Evolutionary conservation across 495 filamentous ascomycete genomes (phyloP), one percentile per base, ranked within the genome.

Genomic region (Lasiosphaeris hirsuta): DNA sequence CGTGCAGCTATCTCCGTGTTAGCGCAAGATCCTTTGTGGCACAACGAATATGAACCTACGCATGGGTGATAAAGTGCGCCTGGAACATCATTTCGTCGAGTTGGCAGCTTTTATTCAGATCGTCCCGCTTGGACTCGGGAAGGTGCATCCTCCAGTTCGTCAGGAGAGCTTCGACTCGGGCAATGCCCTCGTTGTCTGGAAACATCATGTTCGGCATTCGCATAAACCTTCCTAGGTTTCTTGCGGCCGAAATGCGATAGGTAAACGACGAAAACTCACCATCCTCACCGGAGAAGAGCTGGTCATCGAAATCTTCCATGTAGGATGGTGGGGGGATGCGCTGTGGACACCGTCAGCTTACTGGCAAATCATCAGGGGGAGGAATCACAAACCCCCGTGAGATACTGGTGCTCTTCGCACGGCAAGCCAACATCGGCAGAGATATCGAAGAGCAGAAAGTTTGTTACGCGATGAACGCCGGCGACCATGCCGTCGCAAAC

Each of bases 81-180:
- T 96, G 90, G 76, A 96, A 95, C 75, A 96, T 84, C 81, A 96
- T 87, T 73, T 95, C 90, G 64, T 96, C 91, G 9, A 92, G 79
- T 36, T 85, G 76, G 34, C 85, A 81, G 56, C 87, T 82, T 56
- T 81, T 80, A 39, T 81, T 81, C 53, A 93, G 73, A 36, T 90
- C 80, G 56, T 89, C 83, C 52, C 78, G 78, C 72, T 95, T 95
- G n/a, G 78, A 78, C 39, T 81, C 76, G 0, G 92, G 91, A 7
- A 96, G 77, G 63, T 93, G 88, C 51, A 92, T 82, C 43, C 80
- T 80, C 89, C 90, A 95, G 73, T 90, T 93, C 9, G 86, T 86
- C 51, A 96, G 85, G 42, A 85, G 79, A 4, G 85, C 79, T 72
- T 96, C 90, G 63, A 90, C 81, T 38, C 84, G 79, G 48, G 70